Evolutionary conservation across 2,329 filamentous ascomycete genomes (phyloP), one percentile per base, ranked within the genome.

Genomic region (Bipolaris bicolor): DNA sequence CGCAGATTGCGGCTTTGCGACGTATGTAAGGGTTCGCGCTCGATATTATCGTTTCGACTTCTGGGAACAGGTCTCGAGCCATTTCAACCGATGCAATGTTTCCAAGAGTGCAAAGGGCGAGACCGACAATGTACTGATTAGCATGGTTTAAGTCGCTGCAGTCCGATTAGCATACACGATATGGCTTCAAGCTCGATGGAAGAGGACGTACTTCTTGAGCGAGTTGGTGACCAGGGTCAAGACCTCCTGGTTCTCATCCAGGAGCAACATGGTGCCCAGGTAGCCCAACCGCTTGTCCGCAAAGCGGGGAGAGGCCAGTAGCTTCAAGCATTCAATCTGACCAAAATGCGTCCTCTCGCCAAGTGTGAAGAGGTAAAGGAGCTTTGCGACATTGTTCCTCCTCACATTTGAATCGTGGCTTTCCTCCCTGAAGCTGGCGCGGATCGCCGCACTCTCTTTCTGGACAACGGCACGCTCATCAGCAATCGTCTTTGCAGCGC

Each of bases 211-310:
- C 93, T 98, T 99, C 78, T 98, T 95, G 64, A 99, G 80, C 10
- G 95, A 99, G 78, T 99, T 99, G 33, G 95, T 99, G 57, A 99
- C 96, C 59, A 99, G 81, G 1, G 95, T 99, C 72, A 99, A 78
- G 18, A 99, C 96, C 78, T 99, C 96, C 77, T 99, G 95, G 71
- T 99, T 99, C 83, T 99, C 95, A 76, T 99, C 95, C 61, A 99
- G 82, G 65, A 99, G 80, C 74, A 99, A 80, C 87, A 97, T 99
- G 16, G 95, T 99, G 22, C 95, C 95, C 65, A 99, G 82, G 74
- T 99, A 97, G 39, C 95, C 95, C 68, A 99, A 81, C 46, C 95
- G 89, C 82, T 99, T 99, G 83, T 99, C 95, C 66, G 95, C 95
- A 75, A 99, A 99, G 57, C 94, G 91, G 64, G 96, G 93, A 39